phyloP scores from a whole-genome alignment of 1,139 yeast genomes.

The Saccharomyces pastorianus region DNA sequence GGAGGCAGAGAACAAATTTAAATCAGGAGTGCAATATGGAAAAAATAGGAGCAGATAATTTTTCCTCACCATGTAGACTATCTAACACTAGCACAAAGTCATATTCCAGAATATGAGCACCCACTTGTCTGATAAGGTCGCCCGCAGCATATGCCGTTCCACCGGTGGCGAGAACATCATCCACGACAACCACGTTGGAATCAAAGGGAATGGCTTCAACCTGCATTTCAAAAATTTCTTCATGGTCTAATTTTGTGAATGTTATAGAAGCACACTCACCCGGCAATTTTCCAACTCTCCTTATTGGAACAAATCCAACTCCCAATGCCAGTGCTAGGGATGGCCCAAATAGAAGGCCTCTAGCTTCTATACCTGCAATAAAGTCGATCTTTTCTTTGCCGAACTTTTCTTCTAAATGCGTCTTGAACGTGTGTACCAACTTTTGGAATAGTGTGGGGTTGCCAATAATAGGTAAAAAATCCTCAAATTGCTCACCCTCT shows the following conservation, averaged over 20 bases:
- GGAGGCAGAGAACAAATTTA: conserved; percentile 10
- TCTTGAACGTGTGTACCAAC: conserved; percentile 65
- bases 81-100: conserved; percentile 82
- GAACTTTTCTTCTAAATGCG: conserved; percentile 50
- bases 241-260: conserved; percentile 55
- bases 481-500: conserved; percentile 83
- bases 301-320: conserved; percentile 83
- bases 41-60: conserved; percentile 70
- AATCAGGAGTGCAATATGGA: conserved; percentile 76
- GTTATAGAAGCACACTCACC: conserved; percentile 40
- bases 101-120: conserved; percentile 65
- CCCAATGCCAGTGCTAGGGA: conserved; percentile 75
- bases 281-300: conserved; percentile 88
- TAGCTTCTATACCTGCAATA: conserved; percentile 83
- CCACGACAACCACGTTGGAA: conserved; percentile 71
- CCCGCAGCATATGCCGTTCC: conserved; percentile 92
- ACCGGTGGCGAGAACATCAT: conserved; percentile 92
- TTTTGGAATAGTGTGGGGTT: conserved; percentile 68
- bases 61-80: conserved; percentile 82
- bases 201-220: conserved; percentile 67
- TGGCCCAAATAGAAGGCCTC: conserved; percentile 92
- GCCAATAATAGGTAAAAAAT: conserved; percentile 82
- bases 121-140: conserved; percentile 53
- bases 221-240: conserved; percentile 79
- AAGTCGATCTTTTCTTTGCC: conserved; percentile 59